These are phyloP conservation scores for Elasticomyces elasticus DNA, from an alignment of 495 filamentous ascomycete genomes.

Conservation along the genomic window DNA sequence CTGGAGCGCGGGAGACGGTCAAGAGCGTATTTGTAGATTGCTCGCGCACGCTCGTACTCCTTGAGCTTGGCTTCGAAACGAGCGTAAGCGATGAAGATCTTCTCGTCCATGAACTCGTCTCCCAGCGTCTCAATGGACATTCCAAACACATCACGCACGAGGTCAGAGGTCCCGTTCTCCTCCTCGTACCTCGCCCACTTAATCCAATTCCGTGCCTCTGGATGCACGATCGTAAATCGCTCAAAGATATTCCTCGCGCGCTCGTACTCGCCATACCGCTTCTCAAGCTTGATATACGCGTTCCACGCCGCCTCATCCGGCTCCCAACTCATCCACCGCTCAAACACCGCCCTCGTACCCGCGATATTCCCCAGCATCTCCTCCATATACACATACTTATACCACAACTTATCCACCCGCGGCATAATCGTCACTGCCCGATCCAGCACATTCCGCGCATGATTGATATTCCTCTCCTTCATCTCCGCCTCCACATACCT, in stretches of 20 bases:
- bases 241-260: slow-evolving; percentile 78
- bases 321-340: slow-evolving; percentile 97
- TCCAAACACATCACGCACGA: slow-evolving; percentile 88
- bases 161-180: slow-evolving; percentile 79
- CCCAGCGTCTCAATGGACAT: slow-evolving; percentile 81
- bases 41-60: slow-evolving; percentile 88
- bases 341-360: slow-evolving; percentile 88
- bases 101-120: slow-evolving; percentile 94
- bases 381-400: slow-evolving; percentile 98
- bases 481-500: slow-evolving; percentile 95
- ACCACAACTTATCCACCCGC: slow-evolving; percentile 91
- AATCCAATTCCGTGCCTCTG: slow-evolving; percentile 94
- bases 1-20: slow-evolving; percentile 84
- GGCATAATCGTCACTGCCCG: slow-evolving; percentile 89
- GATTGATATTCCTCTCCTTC: slow-evolving; percentile 93
- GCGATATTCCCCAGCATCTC: slow-evolving; percentile 91
- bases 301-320: slow-evolving; percentile 92
- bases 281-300: slow-evolving; percentile 94
- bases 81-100: slow-evolving; percentile 85
- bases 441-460: slow-evolving; percentile 88
- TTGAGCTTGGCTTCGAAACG: slow-evolving; percentile 87
- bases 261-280: slow-evolving; percentile 83
- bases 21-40: slow-evolving; percentile 93
- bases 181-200: slow-evolving; percentile 98
- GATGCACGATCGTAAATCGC: slow-evolving; percentile 85